phyloP scores from a whole-genome alignment of 1,284 basidiomycete genomes.

The Cryptococcus hybrid region DNA sequence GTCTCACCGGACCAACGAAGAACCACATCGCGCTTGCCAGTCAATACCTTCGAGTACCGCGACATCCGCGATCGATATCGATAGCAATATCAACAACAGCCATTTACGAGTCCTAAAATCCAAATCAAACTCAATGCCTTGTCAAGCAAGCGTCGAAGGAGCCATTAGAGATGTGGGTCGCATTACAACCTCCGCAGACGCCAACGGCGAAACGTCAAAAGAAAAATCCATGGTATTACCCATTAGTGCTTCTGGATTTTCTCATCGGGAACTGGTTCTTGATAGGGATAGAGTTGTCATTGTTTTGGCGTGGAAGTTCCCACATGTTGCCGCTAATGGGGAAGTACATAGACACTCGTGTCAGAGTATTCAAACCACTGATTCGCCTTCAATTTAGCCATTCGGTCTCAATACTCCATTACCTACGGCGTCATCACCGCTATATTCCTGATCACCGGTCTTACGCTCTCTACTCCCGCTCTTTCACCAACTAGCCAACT shows the following conservation, averaged over 20 bases:
- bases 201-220: constrained; percentile 3
- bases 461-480: constrained; percentile 28
- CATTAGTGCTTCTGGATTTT: constrained; percentile 5
- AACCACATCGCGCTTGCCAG: too few relatives aligned
- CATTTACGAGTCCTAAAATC: too few relatives aligned
- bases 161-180: background rate
- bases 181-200: background rate
- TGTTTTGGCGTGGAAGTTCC: constrained; percentile 28
- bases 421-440: constrained; percentile 37
- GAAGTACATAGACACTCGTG: constrained; percentile 8
- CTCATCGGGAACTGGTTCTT: constrained; percentile 28
- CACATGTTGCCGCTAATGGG: constrained; percentile 21
- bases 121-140: too few relatives aligned
- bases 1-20: too few relatives aligned
- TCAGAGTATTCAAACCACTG: background rate
- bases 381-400: constrained; percentile 7
- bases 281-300: constrained; percentile 29
- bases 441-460: constrained; percentile 44
- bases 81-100: too few relatives aligned
- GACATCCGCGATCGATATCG: too few relatives aligned
- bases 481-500: constrained; percentile 25
- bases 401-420: constrained; percentile 25
- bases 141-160: background rate
- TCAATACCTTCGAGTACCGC: too few relatives aligned
- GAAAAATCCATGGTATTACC: constrained; percentile 12